Evolutionary conservation across 2,329 filamentous ascomycete genomes (phyloP).

Genomic region (Trichoderma pleuroti): DNA sequence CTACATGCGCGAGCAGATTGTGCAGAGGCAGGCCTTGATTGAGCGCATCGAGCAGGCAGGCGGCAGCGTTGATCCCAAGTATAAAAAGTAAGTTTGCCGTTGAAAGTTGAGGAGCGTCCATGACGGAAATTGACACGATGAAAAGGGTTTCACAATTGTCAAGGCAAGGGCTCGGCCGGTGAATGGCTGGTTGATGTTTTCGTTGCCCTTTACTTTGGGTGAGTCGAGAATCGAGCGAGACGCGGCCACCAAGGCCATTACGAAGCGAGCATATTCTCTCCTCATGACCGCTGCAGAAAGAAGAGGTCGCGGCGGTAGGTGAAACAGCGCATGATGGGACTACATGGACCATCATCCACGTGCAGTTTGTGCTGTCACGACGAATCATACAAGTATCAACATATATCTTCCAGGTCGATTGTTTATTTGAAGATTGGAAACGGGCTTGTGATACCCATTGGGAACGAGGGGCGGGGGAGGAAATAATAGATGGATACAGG

Average conservation of each 20-base stretch:
- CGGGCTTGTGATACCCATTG: neutral
- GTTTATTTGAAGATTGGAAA: neutral
- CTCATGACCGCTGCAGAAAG: neutral
- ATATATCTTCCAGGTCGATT: neutral
- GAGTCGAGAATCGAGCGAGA: neutral
- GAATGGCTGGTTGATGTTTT: neutral
- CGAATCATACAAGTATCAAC: neutral
- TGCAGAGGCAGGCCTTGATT: conserved; percentile 56
- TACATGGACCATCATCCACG: neutral
- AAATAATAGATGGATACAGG: neutral
- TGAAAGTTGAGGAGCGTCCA: rapidly evolving
- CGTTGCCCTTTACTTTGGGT: neutral
- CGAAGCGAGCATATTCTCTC: neutral
- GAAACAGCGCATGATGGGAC: neutral
- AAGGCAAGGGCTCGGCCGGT: neutral
- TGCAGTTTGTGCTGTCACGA: neutral
- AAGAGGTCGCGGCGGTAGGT: neutral
- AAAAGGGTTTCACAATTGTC: neutral
- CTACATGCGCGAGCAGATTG: conserved; percentile 59
- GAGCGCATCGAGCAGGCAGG: conserved; percentile 56
- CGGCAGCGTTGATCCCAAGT: conserved; percentile 50
- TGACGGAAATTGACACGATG: neutral
- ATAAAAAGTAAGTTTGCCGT: conserved; percentile 39
- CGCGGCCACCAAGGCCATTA: neutral
- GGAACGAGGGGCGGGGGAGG: neutral